A percentile compares a stretch with the other conserved stretches of the same genome.
Conservation (phyloP, 345 rosid genomes). For the Acer yangbiense region DNA sequence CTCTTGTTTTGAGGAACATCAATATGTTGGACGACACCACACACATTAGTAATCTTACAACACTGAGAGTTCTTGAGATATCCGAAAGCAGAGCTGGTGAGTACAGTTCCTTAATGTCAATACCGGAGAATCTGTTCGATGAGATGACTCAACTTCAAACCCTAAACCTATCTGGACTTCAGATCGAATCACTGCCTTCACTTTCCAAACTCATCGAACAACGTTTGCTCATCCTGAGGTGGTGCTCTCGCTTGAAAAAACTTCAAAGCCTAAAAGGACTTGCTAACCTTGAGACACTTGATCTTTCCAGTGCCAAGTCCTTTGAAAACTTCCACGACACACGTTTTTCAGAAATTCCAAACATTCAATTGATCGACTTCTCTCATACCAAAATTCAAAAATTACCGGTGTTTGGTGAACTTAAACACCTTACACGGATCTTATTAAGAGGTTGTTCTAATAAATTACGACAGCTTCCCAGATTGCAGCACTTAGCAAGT, state of each 20-base stretch:
- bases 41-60: constrained; percentile 23
- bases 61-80: constrained; percentile 52
- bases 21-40: constrained; percentile 27
- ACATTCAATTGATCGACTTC: constrained; percentile 50
- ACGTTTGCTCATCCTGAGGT: constrained; percentile 49
- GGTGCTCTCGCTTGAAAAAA: constrained; percentile 36
- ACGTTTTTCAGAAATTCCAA: too few relatives aligned
- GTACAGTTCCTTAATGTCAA: constrained; percentile 33
- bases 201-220: constrained; percentile 29
- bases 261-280: constrained; percentile 39
- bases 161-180: constrained; percentile 51
- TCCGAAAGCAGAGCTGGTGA: constrained; percentile 30
- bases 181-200: constrained; percentile 37
- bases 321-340: constrained; percentile 21
- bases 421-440: constrained; percentile 31
- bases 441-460: constrained; percentile 22
- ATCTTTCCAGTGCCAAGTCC: constrained; percentile 42
- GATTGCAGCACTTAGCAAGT: neutral
- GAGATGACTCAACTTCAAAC: constrained; percentile 32
- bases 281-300: constrained; percentile 49
- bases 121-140: constrained; percentile 32
- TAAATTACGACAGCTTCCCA: constrained; percentile 14
- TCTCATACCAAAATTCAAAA: constrained; percentile 41
- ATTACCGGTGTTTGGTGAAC: constrained; percentile 28
- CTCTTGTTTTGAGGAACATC: constrained; percentile 57